Conservation (phyloP, 306 rosid genomes). For the Lathyrus oleraceus region DNA sequence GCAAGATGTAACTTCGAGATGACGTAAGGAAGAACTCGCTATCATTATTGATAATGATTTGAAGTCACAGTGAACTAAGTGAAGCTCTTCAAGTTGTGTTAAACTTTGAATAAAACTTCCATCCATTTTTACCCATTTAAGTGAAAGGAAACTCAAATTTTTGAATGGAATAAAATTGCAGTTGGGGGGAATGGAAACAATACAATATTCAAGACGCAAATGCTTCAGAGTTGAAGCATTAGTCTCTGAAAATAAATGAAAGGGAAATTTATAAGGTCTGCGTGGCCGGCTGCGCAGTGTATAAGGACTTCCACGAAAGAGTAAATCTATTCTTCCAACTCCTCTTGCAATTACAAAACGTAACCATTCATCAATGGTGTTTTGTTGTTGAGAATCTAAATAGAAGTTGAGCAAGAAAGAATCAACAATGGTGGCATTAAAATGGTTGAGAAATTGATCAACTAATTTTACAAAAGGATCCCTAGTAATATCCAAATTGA, state of each 20-base stretch:
- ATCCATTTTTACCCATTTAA: neutral
- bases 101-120: neutral
- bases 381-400: neutral
- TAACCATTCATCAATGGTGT: neutral
- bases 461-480: neutral
- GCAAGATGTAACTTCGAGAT: neutral
- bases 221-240: slow-evolving; percentile 1
- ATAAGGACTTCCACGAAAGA: neutral
- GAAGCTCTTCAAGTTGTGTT: neutral
- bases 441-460: neutral
- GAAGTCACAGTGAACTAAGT: neutral
- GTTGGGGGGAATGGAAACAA: neutral
- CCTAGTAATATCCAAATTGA: neutral
- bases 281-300: accelerated
- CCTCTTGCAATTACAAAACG: neutral
- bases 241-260: neutral
- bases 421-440: neutral
- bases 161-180: neutral
- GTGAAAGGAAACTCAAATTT: neutral
- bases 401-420: neutral
- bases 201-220: neutral
- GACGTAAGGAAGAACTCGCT: slow-evolving; percentile 5
- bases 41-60: neutral
- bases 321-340: neutral
- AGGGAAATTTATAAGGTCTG: neutral